Evolutionary conservation across 2,329 filamentous ascomycete species (phyloP), one percentile per base, ranked within the genome.

Genomic region (Botryotinia convoluta): DNA sequence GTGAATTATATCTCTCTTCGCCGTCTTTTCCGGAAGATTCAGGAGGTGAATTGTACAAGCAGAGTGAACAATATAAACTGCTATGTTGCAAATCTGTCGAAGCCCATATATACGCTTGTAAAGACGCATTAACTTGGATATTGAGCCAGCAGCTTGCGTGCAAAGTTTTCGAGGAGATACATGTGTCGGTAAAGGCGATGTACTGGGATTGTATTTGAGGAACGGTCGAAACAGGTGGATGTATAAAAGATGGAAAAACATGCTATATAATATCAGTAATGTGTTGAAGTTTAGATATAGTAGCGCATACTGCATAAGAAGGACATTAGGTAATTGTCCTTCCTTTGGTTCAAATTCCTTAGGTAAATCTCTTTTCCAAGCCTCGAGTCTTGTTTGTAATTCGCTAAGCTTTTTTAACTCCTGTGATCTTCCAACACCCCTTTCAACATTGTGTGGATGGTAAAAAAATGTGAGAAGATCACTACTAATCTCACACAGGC

Each of bases 151-250:
- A 71, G 96, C 95, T 79, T 95, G 92, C 0, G 94, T 96, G 83
- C 95, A 98, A 71, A 97, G 90, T 77, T 95, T 94, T 29, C 95
- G 90, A 0, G 96, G 95, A 12, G 95, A 98, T 29, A 98, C 93
- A 78, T 97, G 94, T 2, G 90, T 84, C 5, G 95, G 95, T 1
- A 98, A 87, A 0, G 94, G 95, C 0, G 95, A 97, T 1, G 90
- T 91, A 10, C 89, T 85, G 67, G 92, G 93, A 4, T 89, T 92
- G 80, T 98, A 98, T 82, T 96, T 97, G 69, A 98, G 87, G 80
- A 98, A 98, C 0, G 96, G 95, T 8, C 95, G 90, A 85, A 98
- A 98, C 7, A 98, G 90, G 79, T 98, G 95, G 74, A 98, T 97
- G 80, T 97, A 97, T 64, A 98, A 90, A 0, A 98, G 87, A 80